A percentile compares a stretch with the other conserved stretches of the same genome.
Conservation (phyloP, 495 filamentous ascomycete species). For the Bathelium albidoporum region DNA sequence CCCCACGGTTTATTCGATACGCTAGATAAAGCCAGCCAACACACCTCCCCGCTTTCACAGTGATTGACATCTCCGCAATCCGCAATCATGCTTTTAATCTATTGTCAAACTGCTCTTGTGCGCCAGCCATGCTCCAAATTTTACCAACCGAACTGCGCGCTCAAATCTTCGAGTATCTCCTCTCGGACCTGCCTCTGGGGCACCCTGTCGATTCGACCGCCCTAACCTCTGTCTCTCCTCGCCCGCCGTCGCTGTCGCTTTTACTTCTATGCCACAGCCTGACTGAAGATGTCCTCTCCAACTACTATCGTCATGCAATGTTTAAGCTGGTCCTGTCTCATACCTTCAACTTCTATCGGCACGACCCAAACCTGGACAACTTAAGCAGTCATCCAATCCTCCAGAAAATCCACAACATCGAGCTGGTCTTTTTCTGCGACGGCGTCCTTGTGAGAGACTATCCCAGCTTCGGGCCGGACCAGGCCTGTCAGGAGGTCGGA, state of each 20-base stretch:
- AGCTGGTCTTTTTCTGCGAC: constrained; percentile 22
- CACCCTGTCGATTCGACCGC: constrained; percentile 18
- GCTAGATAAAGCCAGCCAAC: no score
- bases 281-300: constrained; percentile 14
- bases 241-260: constrained; percentile 7
- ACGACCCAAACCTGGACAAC: constrained; percentile 14
- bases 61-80: neutral
- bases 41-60: no score
- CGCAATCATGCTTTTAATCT: neutral
- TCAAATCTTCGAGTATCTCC: constrained; percentile 15
- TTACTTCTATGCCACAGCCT: constrained; percentile 13
- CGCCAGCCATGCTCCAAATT: constrained; percentile 4
- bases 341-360: constrained; percentile 22
- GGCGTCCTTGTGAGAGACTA: constrained; percentile 16
- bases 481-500: constrained; percentile 8
- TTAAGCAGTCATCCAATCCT: constrained; percentile 9
- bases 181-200: constrained; percentile 7
- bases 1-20: no score
- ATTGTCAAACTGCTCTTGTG: neutral
- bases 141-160: constrained; percentile 20
- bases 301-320: constrained; percentile 16
- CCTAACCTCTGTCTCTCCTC: constrained; percentile 18
- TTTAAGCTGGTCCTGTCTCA: constrained; percentile 21
- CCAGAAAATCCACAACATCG: constrained; percentile 13
- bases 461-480: constrained; percentile 15